Conservation (phyloP, 2,329 filamentous ascomycete genomes). For the Pyricularia sp. region DNA sequence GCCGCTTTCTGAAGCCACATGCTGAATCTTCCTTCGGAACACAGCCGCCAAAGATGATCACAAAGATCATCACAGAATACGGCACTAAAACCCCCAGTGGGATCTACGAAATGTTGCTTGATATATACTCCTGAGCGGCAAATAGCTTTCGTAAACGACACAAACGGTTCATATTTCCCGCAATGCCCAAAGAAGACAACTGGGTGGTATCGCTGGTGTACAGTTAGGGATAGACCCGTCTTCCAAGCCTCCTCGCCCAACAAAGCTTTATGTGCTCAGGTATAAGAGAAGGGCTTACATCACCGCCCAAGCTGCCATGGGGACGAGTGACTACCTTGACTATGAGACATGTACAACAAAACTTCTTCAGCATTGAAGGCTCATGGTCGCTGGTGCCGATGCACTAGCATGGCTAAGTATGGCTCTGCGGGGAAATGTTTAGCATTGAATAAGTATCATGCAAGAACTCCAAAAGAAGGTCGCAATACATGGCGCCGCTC, state of each 20-base stretch:
- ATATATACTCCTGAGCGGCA: conserved; percentile 30
- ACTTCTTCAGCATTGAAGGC: not conserved
- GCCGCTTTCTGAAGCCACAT: not conserved
- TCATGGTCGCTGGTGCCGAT: not conserved
- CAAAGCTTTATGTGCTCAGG: not conserved
- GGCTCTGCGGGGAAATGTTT: not conserved
- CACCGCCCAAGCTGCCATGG: not conserved
- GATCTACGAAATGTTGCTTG: conserved; percentile 57
- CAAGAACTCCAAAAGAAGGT: not conserved
- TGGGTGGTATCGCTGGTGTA: not conserved
- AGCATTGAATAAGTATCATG: not conserved
- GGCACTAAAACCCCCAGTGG: conserved; percentile 58
- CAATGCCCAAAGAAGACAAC: not conserved
- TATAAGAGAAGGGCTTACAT: not conserved
- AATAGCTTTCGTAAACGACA: not conserved
- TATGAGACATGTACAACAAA: not conserved
- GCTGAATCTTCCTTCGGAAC: conserved; percentile 12
- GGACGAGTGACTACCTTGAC: not conserved
- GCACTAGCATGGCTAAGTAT: not conserved
- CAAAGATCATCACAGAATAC: conserved; percentile 63
- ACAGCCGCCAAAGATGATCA: conserved; percentile 54
- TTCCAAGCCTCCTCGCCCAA: not conserved
- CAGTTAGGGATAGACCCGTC: not conserved
- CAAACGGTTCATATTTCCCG: not conserved
- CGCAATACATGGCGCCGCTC: not conserved